These are phyloP conservation scores for Helotiales sp. DNA, from an alignment of 2,329 filamentous ascomycete species.

Conservation along the genomic window DNA sequence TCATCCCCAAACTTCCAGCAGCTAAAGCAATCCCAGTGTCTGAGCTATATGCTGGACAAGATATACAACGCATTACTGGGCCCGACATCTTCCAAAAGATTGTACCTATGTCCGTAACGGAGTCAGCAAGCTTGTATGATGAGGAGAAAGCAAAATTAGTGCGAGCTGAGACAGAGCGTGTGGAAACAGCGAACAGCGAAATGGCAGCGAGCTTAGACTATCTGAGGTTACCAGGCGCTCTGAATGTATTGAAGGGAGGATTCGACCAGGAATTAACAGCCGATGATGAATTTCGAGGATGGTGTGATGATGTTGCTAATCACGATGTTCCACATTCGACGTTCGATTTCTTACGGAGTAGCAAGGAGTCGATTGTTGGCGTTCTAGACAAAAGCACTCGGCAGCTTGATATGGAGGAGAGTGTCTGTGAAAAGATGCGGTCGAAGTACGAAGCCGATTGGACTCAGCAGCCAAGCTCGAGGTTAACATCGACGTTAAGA, in stretches of 20 bases:
- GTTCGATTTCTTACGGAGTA: conserved; percentile 75
- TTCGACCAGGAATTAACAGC: conserved; percentile 86
- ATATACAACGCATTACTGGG: conserved; percentile 95
- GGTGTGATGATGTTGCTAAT: conserved; percentile 90
- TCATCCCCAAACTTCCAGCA: conserved; percentile 87
- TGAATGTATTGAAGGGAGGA: conserved; percentile 90
- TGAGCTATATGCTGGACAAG: conserved; percentile 94
- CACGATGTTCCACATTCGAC: conserved; percentile 77
- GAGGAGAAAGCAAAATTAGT: conserved; percentile 98
- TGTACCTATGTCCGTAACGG: conserved; percentile 91
- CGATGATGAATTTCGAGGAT: conserved; percentile 87
- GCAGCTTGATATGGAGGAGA: conserved; percentile 94
- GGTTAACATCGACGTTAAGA: conserved; percentile 83
- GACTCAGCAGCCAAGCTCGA: conserved; percentile 94
- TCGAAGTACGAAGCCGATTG: conserved; percentile 95
- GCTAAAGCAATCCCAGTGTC: conserved; percentile 97
- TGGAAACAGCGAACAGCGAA: conserved; percentile 89
- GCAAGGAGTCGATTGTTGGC: conserved; percentile 73
- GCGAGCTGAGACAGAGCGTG: conserved; percentile 88
- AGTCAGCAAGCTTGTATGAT: conserved; percentile 94
- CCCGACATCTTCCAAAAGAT: conserved; percentile 97
- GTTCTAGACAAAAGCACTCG: conserved; percentile 80
- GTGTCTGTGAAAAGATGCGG: conserved; percentile 98
- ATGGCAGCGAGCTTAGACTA: conserved; percentile 96
- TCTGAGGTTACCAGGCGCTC: conserved; percentile 80